Base-by-base conservation (phyloP, 352 stramenopile genomes). In the Lagenidium sp. region DNA sequence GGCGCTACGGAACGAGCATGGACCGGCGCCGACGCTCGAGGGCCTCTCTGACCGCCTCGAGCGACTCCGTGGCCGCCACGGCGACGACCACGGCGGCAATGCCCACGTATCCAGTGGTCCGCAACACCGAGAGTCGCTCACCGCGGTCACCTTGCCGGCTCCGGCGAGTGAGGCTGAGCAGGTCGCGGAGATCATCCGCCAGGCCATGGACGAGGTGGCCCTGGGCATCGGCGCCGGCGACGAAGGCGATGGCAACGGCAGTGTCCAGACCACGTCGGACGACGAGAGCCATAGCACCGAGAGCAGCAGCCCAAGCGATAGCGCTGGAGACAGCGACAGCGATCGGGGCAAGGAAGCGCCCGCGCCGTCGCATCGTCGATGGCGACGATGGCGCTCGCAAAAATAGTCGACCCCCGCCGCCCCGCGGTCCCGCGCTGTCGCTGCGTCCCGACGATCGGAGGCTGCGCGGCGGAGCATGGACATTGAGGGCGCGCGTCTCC, bases 201-300 rank as follows among this genome's bases (percentile, higher is more conserved):
- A 82, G 40, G 69, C 65, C 24, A 57, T 66, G 34, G 75, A 87
- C 20, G 75, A 87, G 37, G 58, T 85, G 20, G 57, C 59, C 6
- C 44, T 86, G 12, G 68, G 70, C 21, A 62, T 85, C 19, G 29
- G 41, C 2, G 68, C 80, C 22, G 66, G 65, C 18, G 57, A 55
- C 4, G 41, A 64, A 4, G 47, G 57, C 20, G 37, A 49, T 0
- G 42, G 64, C 1, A 47, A 47, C 10, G 18, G 48, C 21, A 38
- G 28, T 32, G 8, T 8, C 8, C 15, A 8, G 28, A 13, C 28
- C 28, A 13, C 28, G 15, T 32, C 28, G 28, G 28, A 15, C 28
- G 28, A 32, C 28, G 28, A 32, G 8, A 26, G 25, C 24, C 23
- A 46, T 46, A 6, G 11, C 19, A 15, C 10, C 24, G 40, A 46